phyloP scores from a whole-genome alignment of 2,329 filamentous ascomycete genomes.

The Pyricularia pennisetigena region DNA sequence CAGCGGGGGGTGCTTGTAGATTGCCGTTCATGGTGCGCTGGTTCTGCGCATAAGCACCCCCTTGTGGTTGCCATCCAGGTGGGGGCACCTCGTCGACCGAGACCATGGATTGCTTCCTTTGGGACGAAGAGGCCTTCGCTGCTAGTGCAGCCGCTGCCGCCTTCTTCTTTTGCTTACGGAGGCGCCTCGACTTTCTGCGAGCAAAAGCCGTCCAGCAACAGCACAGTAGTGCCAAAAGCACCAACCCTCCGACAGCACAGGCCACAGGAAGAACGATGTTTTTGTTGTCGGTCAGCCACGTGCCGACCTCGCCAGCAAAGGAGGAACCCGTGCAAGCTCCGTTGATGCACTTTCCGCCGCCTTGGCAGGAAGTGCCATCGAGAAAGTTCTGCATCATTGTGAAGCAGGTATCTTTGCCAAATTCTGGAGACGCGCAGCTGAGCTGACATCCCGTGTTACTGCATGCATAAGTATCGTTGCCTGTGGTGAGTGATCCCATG shows the following conservation, averaged over 20 bases:
- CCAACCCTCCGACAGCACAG: conserved; percentile 58
- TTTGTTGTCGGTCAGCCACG: conserved; percentile 71
- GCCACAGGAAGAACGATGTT: conserved; percentile 74
- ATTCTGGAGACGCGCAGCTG: conserved; percentile 62
- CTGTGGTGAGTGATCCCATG: conserved; percentile 63
- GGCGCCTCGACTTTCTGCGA: conserved; percentile 14
- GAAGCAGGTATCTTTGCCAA: conserved; percentile 58
- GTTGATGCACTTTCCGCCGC: conserved; percentile 69
- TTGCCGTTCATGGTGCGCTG: background rate
- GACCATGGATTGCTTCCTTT: background rate
- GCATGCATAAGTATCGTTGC: conserved; percentile 75
- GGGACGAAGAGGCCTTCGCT: background rate
- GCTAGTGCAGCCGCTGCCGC: background rate
- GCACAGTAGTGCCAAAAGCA: conserved; percentile 57
- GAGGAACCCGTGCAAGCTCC: conserved; percentile 67
- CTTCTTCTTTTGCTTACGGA: background rate
- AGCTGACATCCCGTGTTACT: conserved; percentile 62
- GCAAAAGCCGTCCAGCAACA: conserved; percentile 54
- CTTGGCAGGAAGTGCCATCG: conserved; percentile 78
- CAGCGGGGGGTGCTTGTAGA: conserved; percentile 7
- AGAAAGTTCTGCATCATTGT: conserved; percentile 62
- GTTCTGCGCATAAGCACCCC: background rate
- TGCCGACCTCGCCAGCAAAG: conserved; percentile 57
- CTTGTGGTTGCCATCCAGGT: background rate
- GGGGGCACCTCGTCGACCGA: background rate